Conservation (phyloP, 2,329 filamentous ascomycete species). For the Metarhizium anisopliae region DNA sequence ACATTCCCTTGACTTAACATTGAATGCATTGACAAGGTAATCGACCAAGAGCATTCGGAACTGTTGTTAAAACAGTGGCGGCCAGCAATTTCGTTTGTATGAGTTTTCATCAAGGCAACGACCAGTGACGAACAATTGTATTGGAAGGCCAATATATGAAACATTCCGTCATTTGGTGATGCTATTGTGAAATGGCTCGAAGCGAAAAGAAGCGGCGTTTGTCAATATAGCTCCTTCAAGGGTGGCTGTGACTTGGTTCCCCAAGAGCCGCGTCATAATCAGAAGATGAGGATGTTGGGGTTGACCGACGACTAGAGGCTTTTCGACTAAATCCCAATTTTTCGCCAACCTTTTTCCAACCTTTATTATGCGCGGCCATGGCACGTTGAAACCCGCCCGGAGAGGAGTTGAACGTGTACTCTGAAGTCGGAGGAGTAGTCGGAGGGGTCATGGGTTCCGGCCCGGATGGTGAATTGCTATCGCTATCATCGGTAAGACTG, state of each 20-base stretch:
- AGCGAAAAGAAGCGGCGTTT: background rate
- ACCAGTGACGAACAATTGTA: background rate
- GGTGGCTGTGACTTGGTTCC: slow-evolving; percentile 26
- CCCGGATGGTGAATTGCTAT: slow-evolving; percentile 44
- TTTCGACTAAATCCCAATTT: slow-evolving; percentile 52
- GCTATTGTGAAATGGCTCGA: background rate
- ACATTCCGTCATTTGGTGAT: background rate
- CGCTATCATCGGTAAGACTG: slow-evolving; percentile 56
- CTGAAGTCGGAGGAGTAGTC: slow-evolving; percentile 58
- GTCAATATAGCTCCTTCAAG: slow-evolving; percentile 3
- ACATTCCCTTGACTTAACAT: background rate
- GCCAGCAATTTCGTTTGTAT: background rate
- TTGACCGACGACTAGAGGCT: slow-evolving; percentile 32
- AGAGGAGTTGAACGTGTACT: slow-evolving; percentile 43
- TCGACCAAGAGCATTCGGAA: background rate
- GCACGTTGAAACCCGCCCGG: slow-evolving; percentile 46
- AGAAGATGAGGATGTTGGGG: slow-evolving; percentile 28
- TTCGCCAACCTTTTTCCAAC: slow-evolving; percentile 57
- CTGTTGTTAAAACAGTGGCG: background rate
- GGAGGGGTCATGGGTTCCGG: slow-evolving; percentile 66
- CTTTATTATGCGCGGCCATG: slow-evolving; percentile 44
- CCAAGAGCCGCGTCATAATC: slow-evolving; percentile 27
- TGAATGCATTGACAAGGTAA: background rate
- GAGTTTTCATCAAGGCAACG: background rate
- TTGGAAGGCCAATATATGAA: background rate